Base-by-base conservation (phyloP, 1,139 yeast species). In the Debaryomyces subglobosus region DNA sequence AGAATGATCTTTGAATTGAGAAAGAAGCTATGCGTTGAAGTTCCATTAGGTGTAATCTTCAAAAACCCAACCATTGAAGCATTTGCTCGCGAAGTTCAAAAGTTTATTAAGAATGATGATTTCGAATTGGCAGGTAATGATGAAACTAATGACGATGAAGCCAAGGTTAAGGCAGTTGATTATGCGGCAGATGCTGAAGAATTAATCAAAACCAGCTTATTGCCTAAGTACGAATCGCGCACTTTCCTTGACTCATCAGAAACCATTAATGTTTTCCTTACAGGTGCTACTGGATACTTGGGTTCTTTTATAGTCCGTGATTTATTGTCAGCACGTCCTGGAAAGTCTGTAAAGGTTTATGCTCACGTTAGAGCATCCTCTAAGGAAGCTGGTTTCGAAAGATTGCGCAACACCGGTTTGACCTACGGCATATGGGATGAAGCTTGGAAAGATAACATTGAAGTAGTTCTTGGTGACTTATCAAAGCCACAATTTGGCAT, bases 211-310 rank as follows among this genome's bases (percentile, higher is more conserved):
- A 58, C 74, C 0, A 65, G 72, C 40, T 77, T 94, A 51, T 70
- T 74, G 43, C 44, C 68, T 1, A 54, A 69, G 0, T 75, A 74
- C 54, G 64, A 64, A 20, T 65, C 76, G 2, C 63, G 71, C 52
- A 52, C 53, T 7, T 35, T 50, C 9, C 58, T 73, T 40, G 72
- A 71, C 47, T 48, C 58, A 12, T 61, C 78, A 3, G 63, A 71
- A 43, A 55, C 72, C 5, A 63, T 87, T 43, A 86, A 84, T 54
- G 88, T 91, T 1, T 90, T 95, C 60, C 82, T 95, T 39, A 95
- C 99, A 21, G 99, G 99, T 63, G 90, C 86, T 32, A 95, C 99
- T 34, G 99, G 99, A 2, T 95, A 94, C 81, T 73, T 95, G 56
- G 99, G 99, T 29, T 84, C 97, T 1, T 94, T 87, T 63, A 84